Evolutionary conservation across 2,329 filamentous ascomycete species (phyloP).

Genomic region (Beauveria sp.): DNA sequence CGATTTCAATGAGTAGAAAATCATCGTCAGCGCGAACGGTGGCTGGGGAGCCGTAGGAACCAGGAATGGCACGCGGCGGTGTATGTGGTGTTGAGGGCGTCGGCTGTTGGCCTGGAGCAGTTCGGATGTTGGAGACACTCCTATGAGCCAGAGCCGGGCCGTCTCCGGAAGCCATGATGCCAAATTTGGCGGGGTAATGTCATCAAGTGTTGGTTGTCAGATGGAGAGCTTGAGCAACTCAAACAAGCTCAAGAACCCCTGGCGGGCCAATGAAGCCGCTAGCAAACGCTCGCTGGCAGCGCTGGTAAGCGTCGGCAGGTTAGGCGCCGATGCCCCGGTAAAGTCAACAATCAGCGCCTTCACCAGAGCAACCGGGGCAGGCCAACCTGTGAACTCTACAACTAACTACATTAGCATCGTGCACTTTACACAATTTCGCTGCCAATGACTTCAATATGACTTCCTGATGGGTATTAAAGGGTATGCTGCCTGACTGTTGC

Average conservation of each 20-base stretch:
- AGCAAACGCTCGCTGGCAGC: background rate
- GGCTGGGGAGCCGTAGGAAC: slow-evolving; percentile 51
- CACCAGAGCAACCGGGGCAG: slow-evolving; percentile 23
- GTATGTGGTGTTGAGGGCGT: slow-evolving; percentile 45
- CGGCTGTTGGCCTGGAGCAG: slow-evolving; percentile 13
- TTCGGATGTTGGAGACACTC: slow-evolving; percentile 50
- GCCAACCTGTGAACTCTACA: background rate
- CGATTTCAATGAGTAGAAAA: slow-evolving; percentile 73
- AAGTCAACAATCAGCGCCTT: slow-evolving; percentile 14
- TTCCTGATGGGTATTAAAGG: slow-evolving; percentile 58
- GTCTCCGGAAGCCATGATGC: slow-evolving; percentile 36
- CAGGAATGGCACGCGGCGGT: slow-evolving; percentile 45
- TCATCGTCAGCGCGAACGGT: slow-evolving; percentile 73
- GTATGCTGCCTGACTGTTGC: slow-evolving; percentile 24
- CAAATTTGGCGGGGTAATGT: background rate
- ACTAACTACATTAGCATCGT: slow-evolving; percentile 13
- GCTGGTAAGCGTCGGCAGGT: slow-evolving; percentile 15
- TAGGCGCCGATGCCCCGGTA: slow-evolving; percentile 22
- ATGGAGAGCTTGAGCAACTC: background rate
- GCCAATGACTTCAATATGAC: background rate
- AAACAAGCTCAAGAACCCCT: background rate
- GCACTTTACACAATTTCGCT: slow-evolving; percentile 10
- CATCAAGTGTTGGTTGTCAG: background rate
- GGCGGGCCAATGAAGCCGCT: background rate
- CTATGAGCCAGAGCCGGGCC: slow-evolving; percentile 46